Percentiles rank a stretch among this genome's conserved stretches.
Conservation (phyloP, 495 filamentous ascomycete species). For the Penicillium ochrochloron region DNA sequence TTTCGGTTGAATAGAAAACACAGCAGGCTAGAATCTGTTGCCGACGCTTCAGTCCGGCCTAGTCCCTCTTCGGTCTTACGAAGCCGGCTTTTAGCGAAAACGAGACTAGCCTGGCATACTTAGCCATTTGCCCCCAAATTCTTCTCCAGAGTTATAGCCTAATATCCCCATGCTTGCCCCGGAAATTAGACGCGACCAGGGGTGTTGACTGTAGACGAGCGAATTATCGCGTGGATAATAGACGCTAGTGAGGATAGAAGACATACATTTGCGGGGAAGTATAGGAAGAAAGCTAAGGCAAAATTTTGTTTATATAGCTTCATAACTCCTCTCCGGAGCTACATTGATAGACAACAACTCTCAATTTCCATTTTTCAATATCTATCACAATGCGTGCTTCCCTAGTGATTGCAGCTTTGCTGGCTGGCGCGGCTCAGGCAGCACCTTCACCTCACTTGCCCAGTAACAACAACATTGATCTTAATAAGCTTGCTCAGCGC, state of each 20-base stretch:
- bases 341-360: not conserved
- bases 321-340: not conserved
- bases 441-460: constrained; percentile 11
- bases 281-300: not conserved
- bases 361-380: not conserved
- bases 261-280: not conserved
- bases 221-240: not conserved
- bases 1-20: not conserved
- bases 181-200: not conserved
- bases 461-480: constrained; percentile 2
- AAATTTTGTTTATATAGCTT: constrained; percentile 2
- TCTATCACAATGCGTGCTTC: constrained; percentile 7
- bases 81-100: not conserved
- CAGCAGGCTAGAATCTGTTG: not conserved
- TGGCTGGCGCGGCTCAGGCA: constrained; percentile 15
- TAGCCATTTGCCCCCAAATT: not conserved
- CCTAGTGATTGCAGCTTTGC: constrained; percentile 13
- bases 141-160: not conserved
- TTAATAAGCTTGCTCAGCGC: constrained; percentile 29
- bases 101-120: not conserved
- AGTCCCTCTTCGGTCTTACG: not conserved
- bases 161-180: not conserved
- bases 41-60: not conserved
- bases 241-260: not conserved
- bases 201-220: not conserved